Conservation (phyloP, 306 rosid genomes). For the Boehmeria nivea region DNA sequence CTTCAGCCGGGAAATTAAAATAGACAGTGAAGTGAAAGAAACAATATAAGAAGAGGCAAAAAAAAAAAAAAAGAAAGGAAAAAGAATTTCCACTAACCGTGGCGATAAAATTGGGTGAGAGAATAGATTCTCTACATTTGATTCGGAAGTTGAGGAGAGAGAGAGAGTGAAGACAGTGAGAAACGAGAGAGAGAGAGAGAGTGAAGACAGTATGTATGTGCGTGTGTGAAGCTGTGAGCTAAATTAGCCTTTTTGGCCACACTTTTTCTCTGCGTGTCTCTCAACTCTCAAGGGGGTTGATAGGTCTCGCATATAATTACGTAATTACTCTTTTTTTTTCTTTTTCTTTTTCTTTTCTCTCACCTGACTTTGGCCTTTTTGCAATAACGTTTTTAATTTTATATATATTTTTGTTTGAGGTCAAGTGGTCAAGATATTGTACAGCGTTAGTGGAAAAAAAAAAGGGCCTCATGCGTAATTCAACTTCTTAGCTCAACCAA, state of each 20-base stretch:
- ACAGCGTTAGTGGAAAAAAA: too few species aligned
- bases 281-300: slow-evolving; percentile 1
- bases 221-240: background rate
- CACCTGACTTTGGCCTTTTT: background rate
- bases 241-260: slow-evolving; percentile 17
- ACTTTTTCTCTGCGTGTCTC: background rate
- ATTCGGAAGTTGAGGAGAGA: slow-evolving; percentile 6
- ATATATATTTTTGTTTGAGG: too few species aligned
- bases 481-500: too few species aligned
- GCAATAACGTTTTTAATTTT: background rate
- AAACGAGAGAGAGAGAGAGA: background rate
- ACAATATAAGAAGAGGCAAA: background rate
- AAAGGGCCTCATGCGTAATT: too few species aligned
- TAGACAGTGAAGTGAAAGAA: slow-evolving; percentile 8
- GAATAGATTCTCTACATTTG: slow-evolving; percentile 50
- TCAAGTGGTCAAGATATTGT: too few species aligned
- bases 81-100: slow-evolving; percentile 46
- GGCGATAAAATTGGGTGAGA: slow-evolving; percentile 22
- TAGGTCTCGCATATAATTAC: background rate
- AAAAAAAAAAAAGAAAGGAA: slow-evolving; percentile 4
- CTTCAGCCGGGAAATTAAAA: slow-evolving; percentile 3
- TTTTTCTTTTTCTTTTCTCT: background rate
- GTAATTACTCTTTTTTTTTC: background rate
- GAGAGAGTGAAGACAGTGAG: background rate
- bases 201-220: too few species aligned